Base-by-base conservation (phyloP, 1,284 basidiomycete genomes). In the Cystobasidiaceae sp. region DNA sequence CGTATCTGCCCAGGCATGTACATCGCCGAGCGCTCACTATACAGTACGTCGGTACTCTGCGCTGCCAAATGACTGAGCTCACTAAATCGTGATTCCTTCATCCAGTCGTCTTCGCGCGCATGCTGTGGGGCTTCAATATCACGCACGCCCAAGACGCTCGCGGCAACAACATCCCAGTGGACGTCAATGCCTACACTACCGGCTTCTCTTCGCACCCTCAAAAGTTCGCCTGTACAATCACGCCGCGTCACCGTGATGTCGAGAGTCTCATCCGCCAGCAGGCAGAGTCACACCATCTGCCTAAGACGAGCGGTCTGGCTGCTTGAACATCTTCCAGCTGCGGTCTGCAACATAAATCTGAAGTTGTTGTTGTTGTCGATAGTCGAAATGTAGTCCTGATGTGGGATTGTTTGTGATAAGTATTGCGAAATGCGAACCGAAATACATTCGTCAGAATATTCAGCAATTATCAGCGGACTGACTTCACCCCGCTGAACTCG, bases 41-140 rank as follows among this genome's bases (percentile, higher is more conserved):
- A 46, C 61, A 64, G 50, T 62, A 34, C 43, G 55, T 28, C 11
- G 23, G 15, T 25, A 7, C 6, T 3, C n/a, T n/a, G 37, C 32
- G 5, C 25, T 30, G 13, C 23, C n/a, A 39, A 5, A n/a, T 30
- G 11, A 23, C 13, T 25, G 32, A 34, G 1, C 27, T n/a, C 11
- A n/a, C 15, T 33, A 45, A 8, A 7, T 8, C 2, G 30, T 3
- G 33, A 1, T 44, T 11, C 27, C 23, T 3, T 23, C 32, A 34
- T 17, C 28, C 50, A 60, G 58, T 67, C 37, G 66, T 61, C 39
- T 62, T 68, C 46, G n/a, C 62, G 17, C 64, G 61, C 28, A 39
- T 68, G 25, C 46, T 63, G 21, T 68, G 67, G 67, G 67, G 50
- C n/a, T 68, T 66, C 63, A 67, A 76, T 37, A 72, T 79, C 30